These are phyloP conservation scores for Plasmopara muralis DNA, from an alignment of 352 stramenopile species.

Conservation along the genomic window DNA sequence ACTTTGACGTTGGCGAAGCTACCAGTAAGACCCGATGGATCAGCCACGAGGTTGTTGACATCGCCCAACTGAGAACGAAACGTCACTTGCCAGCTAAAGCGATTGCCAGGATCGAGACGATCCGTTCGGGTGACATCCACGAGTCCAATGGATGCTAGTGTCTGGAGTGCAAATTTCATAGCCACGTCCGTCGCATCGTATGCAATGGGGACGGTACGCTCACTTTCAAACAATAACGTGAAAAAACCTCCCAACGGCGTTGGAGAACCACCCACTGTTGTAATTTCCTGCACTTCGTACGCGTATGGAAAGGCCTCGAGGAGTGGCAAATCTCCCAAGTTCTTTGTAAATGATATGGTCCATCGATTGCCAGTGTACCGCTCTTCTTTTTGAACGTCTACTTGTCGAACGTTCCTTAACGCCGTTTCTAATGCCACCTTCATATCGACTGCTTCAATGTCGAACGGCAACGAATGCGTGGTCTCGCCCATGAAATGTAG, in stretches of 20 bases:
- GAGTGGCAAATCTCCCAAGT: constrained; percentile 91
- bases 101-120: constrained; percentile 68
- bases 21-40: constrained; percentile 44
- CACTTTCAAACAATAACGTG: constrained; percentile 69
- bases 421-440: constrained; percentile 80
- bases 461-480: constrained; percentile 88
- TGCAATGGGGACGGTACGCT: constrained; percentile 68
- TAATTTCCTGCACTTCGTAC: constrained; percentile 93
- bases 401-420: constrained; percentile 42
- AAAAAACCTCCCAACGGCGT: constrained; percentile 91
- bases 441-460: constrained; percentile 78
- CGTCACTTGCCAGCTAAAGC: constrained; percentile 91
- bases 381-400: constrained; percentile 66
- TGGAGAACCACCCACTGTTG: constrained; percentile 85
- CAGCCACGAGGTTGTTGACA: constrained; percentile 53
- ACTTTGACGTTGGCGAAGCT: constrained; percentile 46
- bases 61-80: constrained; percentile 87
- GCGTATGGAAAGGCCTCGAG: constrained; percentile 80
- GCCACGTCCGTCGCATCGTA: constrained; percentile 81
- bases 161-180: constrained; percentile 87
- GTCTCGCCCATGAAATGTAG: constrained; percentile 89
- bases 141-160: constrained; percentile 73
- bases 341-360: constrained; percentile 94
- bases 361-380: constrained; percentile 86
- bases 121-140: constrained; percentile 86